Evolutionary conservation across 495 filamentous ascomycete genomes (phyloP).

Genomic region (Penicillium herquei): DNA sequence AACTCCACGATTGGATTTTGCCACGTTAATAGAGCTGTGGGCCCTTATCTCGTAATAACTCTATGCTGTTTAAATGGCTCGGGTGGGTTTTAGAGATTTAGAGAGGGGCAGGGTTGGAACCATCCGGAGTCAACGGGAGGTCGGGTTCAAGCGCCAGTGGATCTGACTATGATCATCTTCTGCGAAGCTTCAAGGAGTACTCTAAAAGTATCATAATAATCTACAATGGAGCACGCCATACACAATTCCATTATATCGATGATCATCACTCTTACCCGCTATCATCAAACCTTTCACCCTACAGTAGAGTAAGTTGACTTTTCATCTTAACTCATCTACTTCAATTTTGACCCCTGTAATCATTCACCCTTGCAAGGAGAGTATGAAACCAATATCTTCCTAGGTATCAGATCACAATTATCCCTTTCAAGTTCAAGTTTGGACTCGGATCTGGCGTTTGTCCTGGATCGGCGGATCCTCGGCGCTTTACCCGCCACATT

Average conservation of each 20-base stretch:
- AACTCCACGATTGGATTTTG: slow-evolving; percentile 19
- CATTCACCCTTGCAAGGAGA: slow-evolving; percentile 13
- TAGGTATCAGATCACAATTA: neutral
- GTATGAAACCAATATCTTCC: neutral
- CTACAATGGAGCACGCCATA: too few species aligned
- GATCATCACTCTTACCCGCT: neutral
- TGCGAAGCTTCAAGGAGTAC: slow-evolving; percentile 2
- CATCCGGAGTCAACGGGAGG: slow-evolving; percentile 3
- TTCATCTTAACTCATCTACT: neutral
- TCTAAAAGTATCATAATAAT: too few species aligned
- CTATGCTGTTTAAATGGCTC: too few species aligned
- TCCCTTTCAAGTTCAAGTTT: slow-evolving; percentile 1
- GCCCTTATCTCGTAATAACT: neutral
- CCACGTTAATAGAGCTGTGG: slow-evolving; percentile 20
- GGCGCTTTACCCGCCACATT: neutral
- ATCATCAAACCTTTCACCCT: neutral
- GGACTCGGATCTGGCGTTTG: neutral
- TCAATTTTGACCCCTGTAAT: slow-evolving; percentile 1
- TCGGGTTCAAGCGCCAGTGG: slow-evolving; percentile 10
- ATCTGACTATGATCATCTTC: slow-evolving; percentile 7
- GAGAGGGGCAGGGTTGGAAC: neutral
- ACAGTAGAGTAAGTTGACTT: neutral
- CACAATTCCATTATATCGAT: neutral
- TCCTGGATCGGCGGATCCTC: slow-evolving; percentile 1
- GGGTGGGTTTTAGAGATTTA: neutral